A percentile compares a stretch with the other conserved stretches of the same genome.
Conservation (phyloP, 1,139 yeast genomes). For the Magnusiomyces fungicola region DNA sequence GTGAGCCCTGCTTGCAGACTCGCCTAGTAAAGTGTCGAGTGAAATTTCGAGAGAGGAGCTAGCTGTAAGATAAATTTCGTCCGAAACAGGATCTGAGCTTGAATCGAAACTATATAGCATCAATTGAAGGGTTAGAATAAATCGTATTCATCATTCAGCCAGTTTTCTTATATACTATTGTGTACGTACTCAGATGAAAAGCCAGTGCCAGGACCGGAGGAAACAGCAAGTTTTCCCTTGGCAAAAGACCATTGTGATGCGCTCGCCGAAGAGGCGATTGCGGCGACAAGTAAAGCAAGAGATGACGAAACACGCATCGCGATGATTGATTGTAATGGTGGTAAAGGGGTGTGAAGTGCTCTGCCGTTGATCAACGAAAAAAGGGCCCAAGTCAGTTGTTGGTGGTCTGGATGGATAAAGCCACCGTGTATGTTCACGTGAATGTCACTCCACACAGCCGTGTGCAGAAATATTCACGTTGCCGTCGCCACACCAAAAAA, state of each 20-base stretch:
- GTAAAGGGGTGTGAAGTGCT: too few species aligned
- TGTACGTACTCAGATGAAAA: neutral
- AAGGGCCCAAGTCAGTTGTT: too few species aligned
- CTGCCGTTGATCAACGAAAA: too few species aligned
- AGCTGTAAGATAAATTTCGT: neutral
- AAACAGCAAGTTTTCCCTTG: neutral
- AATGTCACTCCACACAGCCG: too few species aligned
- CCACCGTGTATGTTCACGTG: too few species aligned
- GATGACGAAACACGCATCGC: too few species aligned
- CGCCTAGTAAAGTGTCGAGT: constrained; percentile 11
- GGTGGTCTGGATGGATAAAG: too few species aligned
- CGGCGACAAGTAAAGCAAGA: too few species aligned
- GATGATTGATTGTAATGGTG: too few species aligned
- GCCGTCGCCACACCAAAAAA: too few species aligned
- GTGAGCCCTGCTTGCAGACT: constrained; percentile 22
- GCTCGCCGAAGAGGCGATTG: too few species aligned
- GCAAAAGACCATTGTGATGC: neutral
- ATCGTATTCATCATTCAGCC: neutral
- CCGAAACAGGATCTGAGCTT: neutral
- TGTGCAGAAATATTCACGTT: too few species aligned
- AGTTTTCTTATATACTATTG: neutral
- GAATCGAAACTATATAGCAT: neutral
- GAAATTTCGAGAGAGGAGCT: constrained; percentile 1
- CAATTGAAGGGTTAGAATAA: neutral
- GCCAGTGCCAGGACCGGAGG: neutral